Evolutionary conservation across 75 land plant genomes (phyloP).

Genomic region (Sequoia sempervirens): DNA sequence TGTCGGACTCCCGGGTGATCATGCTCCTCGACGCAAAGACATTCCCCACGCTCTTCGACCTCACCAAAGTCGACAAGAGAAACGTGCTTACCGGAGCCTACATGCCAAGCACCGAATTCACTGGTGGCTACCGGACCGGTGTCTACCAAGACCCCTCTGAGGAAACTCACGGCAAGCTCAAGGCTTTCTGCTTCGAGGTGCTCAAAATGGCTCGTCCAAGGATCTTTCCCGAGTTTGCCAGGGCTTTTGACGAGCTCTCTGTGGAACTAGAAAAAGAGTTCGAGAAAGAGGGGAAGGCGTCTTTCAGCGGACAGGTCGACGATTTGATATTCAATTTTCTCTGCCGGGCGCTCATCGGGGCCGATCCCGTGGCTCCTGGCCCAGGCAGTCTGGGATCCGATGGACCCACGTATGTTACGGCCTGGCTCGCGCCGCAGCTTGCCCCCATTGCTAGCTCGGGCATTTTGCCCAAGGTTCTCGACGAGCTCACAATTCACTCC

Average conservation of each 20-base stretch:
- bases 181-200: conserved; percentile 46
- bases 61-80: conserved; percentile 57
- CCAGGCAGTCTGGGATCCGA: conserved; percentile 36
- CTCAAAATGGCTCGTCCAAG: conserved; percentile 30
- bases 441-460: conserved; percentile 54
- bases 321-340: conserved; percentile 60
- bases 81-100: conserved; percentile 65
- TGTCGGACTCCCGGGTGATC: conserved; percentile 51
- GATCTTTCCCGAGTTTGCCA: conserved; percentile 64
- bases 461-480: conserved; percentile 41
- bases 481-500: conserved; percentile 48
- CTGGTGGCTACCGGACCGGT: conserved; percentile 63
- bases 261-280: conserved; percentile 40
- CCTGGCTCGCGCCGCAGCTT: conserved; percentile 20
- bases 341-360: conserved; percentile 37
- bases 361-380: conserved; percentile 48
- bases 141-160: conserved; percentile 82
- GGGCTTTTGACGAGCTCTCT: conserved; percentile 31
- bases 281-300: conserved; percentile 31
- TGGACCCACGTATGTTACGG: conserved; percentile 48
- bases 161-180: conserved; percentile 63
- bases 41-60: conserved; percentile 84
- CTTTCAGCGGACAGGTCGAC: conserved; percentile 25
- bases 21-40: conserved; percentile 71
- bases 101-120: conserved; percentile 64